phyloP scores from a whole-genome alignment of 179 eudicot species.

The Corrigiola litoralis region DNA sequence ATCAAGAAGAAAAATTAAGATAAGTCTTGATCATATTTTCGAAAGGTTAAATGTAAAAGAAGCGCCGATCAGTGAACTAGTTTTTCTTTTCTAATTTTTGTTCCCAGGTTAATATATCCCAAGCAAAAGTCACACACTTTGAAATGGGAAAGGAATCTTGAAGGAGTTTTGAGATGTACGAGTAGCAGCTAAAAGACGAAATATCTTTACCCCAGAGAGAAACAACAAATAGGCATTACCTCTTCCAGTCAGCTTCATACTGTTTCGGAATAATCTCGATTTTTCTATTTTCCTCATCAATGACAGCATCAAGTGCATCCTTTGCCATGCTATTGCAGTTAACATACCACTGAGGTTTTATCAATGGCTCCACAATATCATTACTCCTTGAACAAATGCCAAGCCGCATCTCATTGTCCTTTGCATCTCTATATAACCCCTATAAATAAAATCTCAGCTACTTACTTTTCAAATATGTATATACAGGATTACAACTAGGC shows the following conservation, averaged over 20 bases:
- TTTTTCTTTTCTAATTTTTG: no score
- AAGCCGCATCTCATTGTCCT: conserved; percentile 93
- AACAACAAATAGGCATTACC: conserved; percentile 35
- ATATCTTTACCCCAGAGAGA: conserved; percentile 2
- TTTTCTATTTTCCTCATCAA: conserved; percentile 43
- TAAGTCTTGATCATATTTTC: conserved; percentile 92
- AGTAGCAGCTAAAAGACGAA: no score
- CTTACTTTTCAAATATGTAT: no score
- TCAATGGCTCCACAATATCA: conserved; percentile 89
- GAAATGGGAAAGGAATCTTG: no score
- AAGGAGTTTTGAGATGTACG: no score
- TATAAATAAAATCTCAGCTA: conserved; percentile 29
- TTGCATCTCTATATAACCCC: conserved; percentile 80
- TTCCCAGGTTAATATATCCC: no score
- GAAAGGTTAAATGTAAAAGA: no score
- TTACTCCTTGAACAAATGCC: conserved; percentile 82
- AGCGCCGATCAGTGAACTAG: no score
- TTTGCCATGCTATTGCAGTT: conserved; percentile 70
- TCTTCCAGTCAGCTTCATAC: conserved; percentile 93
- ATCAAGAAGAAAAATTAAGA: no score
- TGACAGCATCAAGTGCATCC: conserved; percentile 84
- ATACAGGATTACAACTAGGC: no score
- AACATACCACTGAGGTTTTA: conserved; percentile 98
- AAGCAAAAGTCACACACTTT: no score
- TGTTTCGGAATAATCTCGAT: conserved; percentile 82